Base-by-base conservation (phyloP, 306 rosid species). In the Cucumis sativus region DNA sequence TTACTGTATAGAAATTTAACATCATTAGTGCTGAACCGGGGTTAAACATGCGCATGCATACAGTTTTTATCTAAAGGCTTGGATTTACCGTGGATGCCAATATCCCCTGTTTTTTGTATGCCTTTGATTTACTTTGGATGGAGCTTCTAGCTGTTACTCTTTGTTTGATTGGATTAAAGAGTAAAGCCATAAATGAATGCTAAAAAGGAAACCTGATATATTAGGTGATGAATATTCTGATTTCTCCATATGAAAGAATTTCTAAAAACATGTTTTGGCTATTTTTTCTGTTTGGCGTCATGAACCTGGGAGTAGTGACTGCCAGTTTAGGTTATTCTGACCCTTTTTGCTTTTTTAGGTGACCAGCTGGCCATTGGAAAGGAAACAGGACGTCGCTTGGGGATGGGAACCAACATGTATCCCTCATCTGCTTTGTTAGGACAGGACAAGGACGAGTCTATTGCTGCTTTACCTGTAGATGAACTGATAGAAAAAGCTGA, bases 341-440 rank as follows among this genome's bases (percentile, higher is more conserved):
- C 7, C 18, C 75, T 41, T 17, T 80, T 75, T 82, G 69, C 83
- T 69, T 21, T 23, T 61, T 80, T 85, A 95, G 98, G 98, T 75
- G 98, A 95, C 85, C 98, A 95, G 80, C 87, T 95, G 71, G 98
- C 98, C 25, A 95, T 95, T 35, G 98, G 97, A 77, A 95, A 95
- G 92, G 98, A 95, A 87, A 95, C 98, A 7, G 98, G 98, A 37
- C 98, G 98, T 68, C 91, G 98, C 39, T 85, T 95, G 89, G 98
- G 98, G 84, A 95, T 95, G 98, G 98, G 98, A 72, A 95, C 97
- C 80, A 95, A 95, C 77, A 95, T 95, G 97, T 95, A 95, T 84
- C 98, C 98, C 63, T 88, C 98, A 71, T 95, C 98, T 80, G 98
- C 98, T 73, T 88, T 95, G 81, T 84, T 95, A 78, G 98, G 98